Conservation (phyloP, 1,284 basidiomycete genomes). For the Tremellales sp. region DNA sequence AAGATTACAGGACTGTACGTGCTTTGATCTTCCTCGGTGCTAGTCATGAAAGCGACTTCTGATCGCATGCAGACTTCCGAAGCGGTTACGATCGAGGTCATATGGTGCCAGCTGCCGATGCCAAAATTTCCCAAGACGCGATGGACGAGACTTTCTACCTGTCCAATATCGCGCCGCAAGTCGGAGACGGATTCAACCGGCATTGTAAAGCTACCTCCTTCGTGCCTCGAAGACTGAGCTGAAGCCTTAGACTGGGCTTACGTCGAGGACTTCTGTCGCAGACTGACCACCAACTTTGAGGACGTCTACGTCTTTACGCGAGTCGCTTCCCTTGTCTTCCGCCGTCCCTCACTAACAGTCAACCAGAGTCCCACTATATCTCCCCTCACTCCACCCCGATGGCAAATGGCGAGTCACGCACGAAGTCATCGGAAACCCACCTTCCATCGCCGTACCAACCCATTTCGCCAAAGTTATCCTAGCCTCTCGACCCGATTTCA, state of each 20-base stretch:
- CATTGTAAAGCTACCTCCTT: constrained; percentile 63
- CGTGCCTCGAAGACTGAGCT: background rate
- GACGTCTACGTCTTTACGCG: constrained; percentile 95
- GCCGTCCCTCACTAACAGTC: background rate
- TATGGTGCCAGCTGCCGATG: constrained; percentile 99
- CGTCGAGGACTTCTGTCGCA: constrained; percentile 90
- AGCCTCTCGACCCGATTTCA: constrained; percentile 67
- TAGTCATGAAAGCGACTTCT: background rate
- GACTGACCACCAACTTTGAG: constrained; percentile 75
- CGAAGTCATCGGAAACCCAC: constrained; percentile 90
- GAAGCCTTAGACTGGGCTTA: constrained; percentile 82
- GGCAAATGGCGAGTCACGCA: constrained; percentile 90
- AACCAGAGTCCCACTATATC: constrained; percentile 76
- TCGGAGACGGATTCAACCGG: constrained; percentile 94
- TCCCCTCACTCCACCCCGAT: constrained; percentile 76
- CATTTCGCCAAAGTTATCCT: constrained; percentile 98
- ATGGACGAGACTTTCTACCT: constrained; percentile 97
- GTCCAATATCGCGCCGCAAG: constrained; percentile 96
- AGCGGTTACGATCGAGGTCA: constrained; percentile 97
- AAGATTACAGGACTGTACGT: constrained; percentile 67
- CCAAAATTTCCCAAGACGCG: constrained; percentile 73
- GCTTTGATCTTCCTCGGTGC: background rate
- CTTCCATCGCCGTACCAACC: constrained; percentile 87
- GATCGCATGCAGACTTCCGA: constrained; percentile 62
- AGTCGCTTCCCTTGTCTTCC: constrained; percentile 11